Evolutionary conservation across 768 basidiomycete genomes (phyloP), one percentile per base, ranked within the genome.

Genomic region (Boletus insuetus): DNA sequence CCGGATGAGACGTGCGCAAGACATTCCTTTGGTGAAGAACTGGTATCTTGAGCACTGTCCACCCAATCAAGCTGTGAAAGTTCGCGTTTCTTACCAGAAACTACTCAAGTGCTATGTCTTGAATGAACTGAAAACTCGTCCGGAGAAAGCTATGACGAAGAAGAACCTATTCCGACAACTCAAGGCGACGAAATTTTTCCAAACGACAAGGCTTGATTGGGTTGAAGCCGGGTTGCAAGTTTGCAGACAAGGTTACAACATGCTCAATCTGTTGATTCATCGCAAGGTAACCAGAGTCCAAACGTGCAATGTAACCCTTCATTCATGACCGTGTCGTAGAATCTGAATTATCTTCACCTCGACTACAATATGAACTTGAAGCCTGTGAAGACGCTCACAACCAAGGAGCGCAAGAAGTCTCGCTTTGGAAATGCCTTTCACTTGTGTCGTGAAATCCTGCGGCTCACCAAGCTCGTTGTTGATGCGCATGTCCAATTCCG

Each of bases 101-200:
- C 79, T 99, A 31, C 79, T 96, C 55, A 99, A 99, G 73, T 89
- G 89, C 69, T 98, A 81, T 72, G 97, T 99, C 17, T 79, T 98
- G 63, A 99, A 99, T 69, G 94, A 95, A 71, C 79, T 99, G 42
- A 86, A 91, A 65, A 87, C 87, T 51, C 80, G 91, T 44, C 81
- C 87, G 6, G 94, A 97, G 72, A 98, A 97, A 74, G 89, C 97
- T 9, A 96, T 97, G 91, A 89, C 91, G 60, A 98, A 96, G 84
- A 94, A 96, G 77, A 97, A 95, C 67, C 69, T 98, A 47, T 98
- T 99, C 82, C 82, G 93, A 42, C 91, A 94, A 68, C 79, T 94
- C 54, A 98, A 98, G 74, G 88, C 91, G n/a, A 99, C 97, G 54
- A 98, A 98, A 74, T 99, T 99, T 76, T 99, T 99, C 86, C 97